phyloP scores from a whole-genome alignment of 1,139 yeast genomes.

The Zygoascus meyerae region DNA sequence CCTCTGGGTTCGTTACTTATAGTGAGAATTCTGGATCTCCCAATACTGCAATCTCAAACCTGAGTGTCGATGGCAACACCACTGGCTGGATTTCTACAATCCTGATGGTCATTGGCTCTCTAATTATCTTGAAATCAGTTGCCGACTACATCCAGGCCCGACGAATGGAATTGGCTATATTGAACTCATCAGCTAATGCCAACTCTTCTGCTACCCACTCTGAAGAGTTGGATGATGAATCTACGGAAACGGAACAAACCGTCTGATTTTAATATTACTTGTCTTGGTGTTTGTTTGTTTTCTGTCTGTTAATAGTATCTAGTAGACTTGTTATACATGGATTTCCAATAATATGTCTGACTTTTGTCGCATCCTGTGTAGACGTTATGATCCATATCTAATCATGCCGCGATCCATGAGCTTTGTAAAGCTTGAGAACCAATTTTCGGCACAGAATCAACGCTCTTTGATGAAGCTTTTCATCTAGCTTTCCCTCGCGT shows the following conservation, averaged over 20 bases:
- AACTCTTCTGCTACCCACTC: slow-evolving; percentile 6
- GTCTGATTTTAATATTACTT: neutral
- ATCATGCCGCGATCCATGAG: no score
- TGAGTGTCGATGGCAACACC: slow-evolving; percentile 10
- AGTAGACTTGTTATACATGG: no score
- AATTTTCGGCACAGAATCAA: no score
- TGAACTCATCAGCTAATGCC: slow-evolving; percentile 10
- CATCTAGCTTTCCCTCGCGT: no score
- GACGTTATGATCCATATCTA: no score
- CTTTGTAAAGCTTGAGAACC: no score
- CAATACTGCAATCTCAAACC: slow-evolving; percentile 12
- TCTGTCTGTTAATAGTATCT: no score
- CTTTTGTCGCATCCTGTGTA: no score
- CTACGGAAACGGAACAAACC: slow-evolving; percentile 1
- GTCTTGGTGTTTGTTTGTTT: no score
- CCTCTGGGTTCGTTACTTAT: slow-evolving; percentile 16
- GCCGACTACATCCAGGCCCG: slow-evolving; percentile 72
- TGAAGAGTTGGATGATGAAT: slow-evolving; percentile 4
- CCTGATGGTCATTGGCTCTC: slow-evolving; percentile 61
- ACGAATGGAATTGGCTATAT: slow-evolving; percentile 61
- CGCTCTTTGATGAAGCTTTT: no score
- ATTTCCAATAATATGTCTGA: no score
- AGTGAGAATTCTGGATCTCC: slow-evolving; percentile 1
- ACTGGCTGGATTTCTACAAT: slow-evolving; percentile 43
- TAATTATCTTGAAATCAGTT: slow-evolving; percentile 60